Evolutionary conservation across 352 stramenopile species (phyloP).

Genomic region (Phytophthora hybrid): DNA sequence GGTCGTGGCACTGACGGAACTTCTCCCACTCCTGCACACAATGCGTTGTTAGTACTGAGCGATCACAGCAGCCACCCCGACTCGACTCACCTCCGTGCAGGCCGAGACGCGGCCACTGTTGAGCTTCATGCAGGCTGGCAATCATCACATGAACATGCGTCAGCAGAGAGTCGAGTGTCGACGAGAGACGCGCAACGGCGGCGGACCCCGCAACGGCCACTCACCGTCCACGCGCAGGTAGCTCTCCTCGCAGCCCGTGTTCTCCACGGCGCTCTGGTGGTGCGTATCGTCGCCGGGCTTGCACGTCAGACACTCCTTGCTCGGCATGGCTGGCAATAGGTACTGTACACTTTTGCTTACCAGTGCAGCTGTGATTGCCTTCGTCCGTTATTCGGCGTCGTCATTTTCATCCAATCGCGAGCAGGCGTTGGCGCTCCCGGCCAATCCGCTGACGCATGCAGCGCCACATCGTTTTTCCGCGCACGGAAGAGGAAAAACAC

Average conservation of each 20-base stretch:
- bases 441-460: slow-evolving; percentile 22
- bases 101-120: slow-evolving; percentile 79
- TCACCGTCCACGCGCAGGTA: slow-evolving; percentile 76
- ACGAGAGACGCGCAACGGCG: slow-evolving; percentile 2
- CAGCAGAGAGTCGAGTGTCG: slow-evolving; percentile 9
- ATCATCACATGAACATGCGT: slow-evolving; percentile 18
- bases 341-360: not conserved
- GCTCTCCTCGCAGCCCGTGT: slow-evolving; percentile 69
- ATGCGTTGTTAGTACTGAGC: not conserved
- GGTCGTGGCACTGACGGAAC: slow-evolving; percentile 83
- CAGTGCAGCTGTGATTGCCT: not conserved
- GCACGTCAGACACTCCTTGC: slow-evolving; percentile 76
- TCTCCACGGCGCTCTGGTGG: slow-evolving; percentile 71
- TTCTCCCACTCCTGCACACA: slow-evolving; percentile 64
- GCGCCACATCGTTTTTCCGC: slow-evolving; percentile 19
- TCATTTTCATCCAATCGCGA: slow-evolving; percentile 38
- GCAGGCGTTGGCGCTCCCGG: not conserved
- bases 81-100: slow-evolving; percentile 57
- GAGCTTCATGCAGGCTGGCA: slow-evolving; percentile 83
- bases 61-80: not conserved
- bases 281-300: slow-evolving; percentile 74
- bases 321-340: slow-evolving; percentile 45
- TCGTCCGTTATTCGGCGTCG: slow-evolving; percentile 11
- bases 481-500: slow-evolving; percentile 30
- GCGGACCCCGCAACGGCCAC: slow-evolving; percentile 15